Conservation (phyloP, 257 asterid species). For the Solanum bulbocastanum region DNA sequence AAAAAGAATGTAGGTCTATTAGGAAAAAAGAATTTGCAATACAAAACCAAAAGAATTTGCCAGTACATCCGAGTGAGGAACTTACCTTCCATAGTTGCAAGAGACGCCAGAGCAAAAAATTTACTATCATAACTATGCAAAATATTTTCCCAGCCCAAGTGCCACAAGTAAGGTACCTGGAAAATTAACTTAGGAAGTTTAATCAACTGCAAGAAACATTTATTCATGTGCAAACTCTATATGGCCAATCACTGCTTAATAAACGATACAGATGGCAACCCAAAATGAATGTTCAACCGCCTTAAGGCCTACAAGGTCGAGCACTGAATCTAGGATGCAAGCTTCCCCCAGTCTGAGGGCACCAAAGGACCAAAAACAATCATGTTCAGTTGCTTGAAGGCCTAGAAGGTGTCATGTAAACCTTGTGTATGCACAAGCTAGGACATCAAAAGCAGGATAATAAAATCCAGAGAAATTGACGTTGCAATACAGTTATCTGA, state of each 20-base stretch:
- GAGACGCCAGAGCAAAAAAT: conserved; percentile 61
- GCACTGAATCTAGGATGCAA: not conserved
- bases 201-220: not conserved
- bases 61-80: not conserved
- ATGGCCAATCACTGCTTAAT: not conserved
- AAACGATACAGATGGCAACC: not conserved
- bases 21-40: not conserved
- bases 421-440: not conserved
- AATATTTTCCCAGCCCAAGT: conserved; percentile 97
- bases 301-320: not conserved
- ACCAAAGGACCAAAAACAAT: not conserved
- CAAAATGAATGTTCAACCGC: not conserved
- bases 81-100: conserved; percentile 76
- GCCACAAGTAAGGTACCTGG: conserved; percentile 83
- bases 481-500: not conserved
- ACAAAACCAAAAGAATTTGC: not conserved
- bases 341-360: not conserved
- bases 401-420: not conserved
- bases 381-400: not conserved
- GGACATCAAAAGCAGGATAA: not conserved
- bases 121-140: conserved; percentile 76
- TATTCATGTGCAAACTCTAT: not conserved
- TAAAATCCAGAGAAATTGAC: not conserved
- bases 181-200: not conserved
- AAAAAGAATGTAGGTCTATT: not conserved